Conservation (phyloP, 805 yeast species). For the Kuraishia borneana region DNA sequence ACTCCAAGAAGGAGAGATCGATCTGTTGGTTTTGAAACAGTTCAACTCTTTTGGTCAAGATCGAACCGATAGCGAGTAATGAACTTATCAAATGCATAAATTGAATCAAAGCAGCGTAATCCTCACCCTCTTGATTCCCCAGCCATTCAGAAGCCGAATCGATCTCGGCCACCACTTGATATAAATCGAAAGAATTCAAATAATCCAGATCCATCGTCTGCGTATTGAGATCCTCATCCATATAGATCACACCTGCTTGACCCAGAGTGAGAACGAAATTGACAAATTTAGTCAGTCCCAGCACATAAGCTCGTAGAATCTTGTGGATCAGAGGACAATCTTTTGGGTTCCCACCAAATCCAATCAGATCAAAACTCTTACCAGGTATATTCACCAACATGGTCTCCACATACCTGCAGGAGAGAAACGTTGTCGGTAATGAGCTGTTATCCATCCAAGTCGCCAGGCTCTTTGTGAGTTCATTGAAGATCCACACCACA, state of each 20-base stretch:
- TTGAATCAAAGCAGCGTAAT: neutral
- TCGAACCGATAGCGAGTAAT: neutral
- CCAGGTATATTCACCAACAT: constrained; percentile 22
- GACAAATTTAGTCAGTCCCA: constrained; percentile 45
- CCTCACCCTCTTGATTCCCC: neutral
- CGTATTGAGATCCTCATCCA: constrained; percentile 67
- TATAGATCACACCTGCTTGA: constrained; percentile 47
- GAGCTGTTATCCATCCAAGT: constrained; percentile 73
- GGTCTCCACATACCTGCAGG: constrained; percentile 63
- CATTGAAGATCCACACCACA: constrained; percentile 38
- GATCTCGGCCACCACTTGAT: constrained; percentile 3
- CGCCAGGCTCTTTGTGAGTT: constrained; percentile 41
- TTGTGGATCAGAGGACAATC: constrained; percentile 29
- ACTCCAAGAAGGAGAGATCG: neutral
- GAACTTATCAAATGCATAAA: neutral
- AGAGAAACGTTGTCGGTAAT: constrained; percentile 63
- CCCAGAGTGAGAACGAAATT: constrained; percentile 35
- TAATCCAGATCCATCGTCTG: constrained; percentile 45
- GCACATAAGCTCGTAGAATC: constrained; percentile 37
- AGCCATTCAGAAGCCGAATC: constrained; percentile 2
- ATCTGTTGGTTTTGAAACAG: neutral
- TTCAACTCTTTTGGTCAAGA: neutral
- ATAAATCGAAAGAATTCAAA: constrained; percentile 10
- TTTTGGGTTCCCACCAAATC: constrained; percentile 8
- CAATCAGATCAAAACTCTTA: constrained; percentile 3